Evolutionary conservation across 2,329 filamentous ascomycete genomes (phyloP), one percentile per base, ranked within the genome.

Genomic region (Didymella arachidicola): DNA sequence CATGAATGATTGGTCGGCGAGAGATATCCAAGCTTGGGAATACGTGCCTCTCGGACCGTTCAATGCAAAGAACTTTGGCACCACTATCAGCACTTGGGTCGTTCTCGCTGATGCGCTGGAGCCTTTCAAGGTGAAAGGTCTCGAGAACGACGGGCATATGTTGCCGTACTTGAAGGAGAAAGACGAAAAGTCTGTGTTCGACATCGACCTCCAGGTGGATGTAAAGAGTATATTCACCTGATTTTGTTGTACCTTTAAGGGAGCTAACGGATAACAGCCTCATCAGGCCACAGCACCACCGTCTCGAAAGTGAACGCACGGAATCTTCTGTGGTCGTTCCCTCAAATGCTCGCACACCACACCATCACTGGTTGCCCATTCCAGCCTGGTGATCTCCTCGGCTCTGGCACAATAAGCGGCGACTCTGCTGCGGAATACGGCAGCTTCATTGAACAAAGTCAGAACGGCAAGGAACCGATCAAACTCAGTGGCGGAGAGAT

Each of bases 1-100:
- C 57, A 85, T 96, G 82, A 96, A 96, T 67, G 92, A 96, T 77
- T 96, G 92, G 92, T 92, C 88, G 53, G 91, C 91, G 4, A 82
- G 91, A 62, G 91, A 95, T 67, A 88, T 95, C 48, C 92, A 96
- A 73, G 84, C 85, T 0, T 95, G 90, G 90, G 92, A 96, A 76
- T 93, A 93, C 66, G 84, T 93, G 8, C 92, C 92, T 0, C 79
- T 94, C 7, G 92, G 92, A 0, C 91, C 91, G 0, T 94, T 95
- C 79, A 93, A 91, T 61, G 83, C 87, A 25, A 95, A 96, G 83
- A 94, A 93, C 75, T 94, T 95, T 70, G 89, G 84, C 3, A 91
- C 90, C 0, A 90, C 85, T 0, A 89, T 95, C 65, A 90, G 87
- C 60, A 85, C 90, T 0, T 95, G 91, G 91, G 86, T 95, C 1